Percentiles rank a stretch among this genome's conserved stretches.
phyloP scores from a whole-genome alignment of 306 rosid genomes.

The Glycyrrhiza uralensis region DNA sequence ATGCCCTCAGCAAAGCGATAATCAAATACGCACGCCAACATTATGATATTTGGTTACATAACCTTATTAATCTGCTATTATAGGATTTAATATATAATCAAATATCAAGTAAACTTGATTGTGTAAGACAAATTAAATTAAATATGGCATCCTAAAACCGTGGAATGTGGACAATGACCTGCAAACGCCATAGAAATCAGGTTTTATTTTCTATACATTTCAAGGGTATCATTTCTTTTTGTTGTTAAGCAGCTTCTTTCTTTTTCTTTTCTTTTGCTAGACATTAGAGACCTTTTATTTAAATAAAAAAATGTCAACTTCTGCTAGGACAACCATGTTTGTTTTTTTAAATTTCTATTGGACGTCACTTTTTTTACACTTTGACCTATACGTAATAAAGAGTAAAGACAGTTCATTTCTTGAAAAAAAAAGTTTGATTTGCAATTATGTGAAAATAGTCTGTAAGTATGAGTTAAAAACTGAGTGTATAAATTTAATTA shows the following conservation, averaged over 20 bases:
- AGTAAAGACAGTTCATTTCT: too few species aligned
- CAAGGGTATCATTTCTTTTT: not conserved
- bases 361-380: too few species aligned
- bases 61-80: not conserved
- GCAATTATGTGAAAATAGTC: too few species aligned
- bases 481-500: too few species aligned
- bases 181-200: not conserved
- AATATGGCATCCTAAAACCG: constrained; percentile 5
- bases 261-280: not conserved
- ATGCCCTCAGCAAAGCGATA: not conserved
- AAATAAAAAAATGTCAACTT: not conserved
- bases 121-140: constrained; percentile 1
- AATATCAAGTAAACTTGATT: not conserved
- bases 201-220: not conserved
- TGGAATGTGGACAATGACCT: not conserved
- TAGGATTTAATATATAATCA: not conserved
- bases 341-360: too few species aligned
- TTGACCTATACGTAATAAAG: too few species aligned
- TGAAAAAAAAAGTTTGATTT: too few species aligned
- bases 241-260: constrained; percentile 1
- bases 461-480: too few species aligned
- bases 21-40: not conserved
- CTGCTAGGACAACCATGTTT: not conserved
- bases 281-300: not conserved
- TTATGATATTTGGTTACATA: not conserved